Conservation (phyloP, 169 alveolate species). For the Plasmodium vivax region DNA sequence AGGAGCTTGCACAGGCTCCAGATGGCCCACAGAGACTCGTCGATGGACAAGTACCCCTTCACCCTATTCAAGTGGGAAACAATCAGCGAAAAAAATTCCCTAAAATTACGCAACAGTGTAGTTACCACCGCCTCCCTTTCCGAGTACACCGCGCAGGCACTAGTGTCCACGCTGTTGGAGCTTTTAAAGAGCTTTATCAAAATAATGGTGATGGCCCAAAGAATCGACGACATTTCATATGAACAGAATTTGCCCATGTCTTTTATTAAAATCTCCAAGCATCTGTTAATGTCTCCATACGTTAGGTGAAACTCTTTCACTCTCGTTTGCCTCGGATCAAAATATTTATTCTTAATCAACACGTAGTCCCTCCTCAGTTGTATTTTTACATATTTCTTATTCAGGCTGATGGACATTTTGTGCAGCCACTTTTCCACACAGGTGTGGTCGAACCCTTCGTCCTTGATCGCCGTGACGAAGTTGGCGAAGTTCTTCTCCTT, state of each 20-base stretch:
- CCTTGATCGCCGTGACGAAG: slow-evolving; percentile 15
- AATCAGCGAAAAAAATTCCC: slow-evolving; percentile 18
- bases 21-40: slow-evolving; percentile 61
- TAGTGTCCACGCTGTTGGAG: not conserved
- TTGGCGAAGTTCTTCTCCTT: slow-evolving; percentile 42
- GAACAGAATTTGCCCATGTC: slow-evolving; percentile 39
- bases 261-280: slow-evolving; percentile 30
- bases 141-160: not conserved
- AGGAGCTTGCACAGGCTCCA: slow-evolving; percentile 54
- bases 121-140: not conserved
- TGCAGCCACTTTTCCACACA: slow-evolving; percentile 69
- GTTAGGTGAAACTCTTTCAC: slow-evolving; percentile 23
- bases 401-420: slow-evolving; percentile 39
- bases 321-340: not conserved
- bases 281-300: not conserved
- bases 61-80: slow-evolving; percentile 8
- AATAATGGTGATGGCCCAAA: slow-evolving; percentile 62
- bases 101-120: slow-evolving; percentile 1
- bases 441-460: slow-evolving; percentile 17
- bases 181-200: slow-evolving; percentile 5
- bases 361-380: slow-evolving; percentile 1
- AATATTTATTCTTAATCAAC: slow-evolving; percentile 2
- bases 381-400: slow-evolving; percentile 33
- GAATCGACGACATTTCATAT: slow-evolving; percentile 33
- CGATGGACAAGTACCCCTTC: slow-evolving; percentile 40